These are phyloP conservation scores for Colletotrichum limetticola DNA, from an alignment of 2,329 filamentous ascomycete species.

Conservation along the genomic window DNA sequence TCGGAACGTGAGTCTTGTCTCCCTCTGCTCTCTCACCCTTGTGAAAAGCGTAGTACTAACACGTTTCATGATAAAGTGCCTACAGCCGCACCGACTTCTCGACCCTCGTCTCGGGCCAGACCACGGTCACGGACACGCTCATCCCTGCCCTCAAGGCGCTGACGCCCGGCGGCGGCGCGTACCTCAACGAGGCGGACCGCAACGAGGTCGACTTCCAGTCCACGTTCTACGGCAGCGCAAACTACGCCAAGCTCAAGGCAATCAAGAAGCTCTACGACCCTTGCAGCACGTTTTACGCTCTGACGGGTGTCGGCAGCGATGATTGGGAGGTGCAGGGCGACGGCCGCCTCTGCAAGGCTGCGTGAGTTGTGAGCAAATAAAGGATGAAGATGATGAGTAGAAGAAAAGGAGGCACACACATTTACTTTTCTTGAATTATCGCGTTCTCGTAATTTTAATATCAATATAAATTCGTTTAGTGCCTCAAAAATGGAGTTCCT, in stretches of 20 bases:
- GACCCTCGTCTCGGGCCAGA: conserved; percentile 15
- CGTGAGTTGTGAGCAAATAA: background rate
- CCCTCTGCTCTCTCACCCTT: too few relatives aligned
- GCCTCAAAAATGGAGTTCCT: background rate
- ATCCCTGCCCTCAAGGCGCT: conserved; percentile 17
- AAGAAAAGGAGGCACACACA: background rate
- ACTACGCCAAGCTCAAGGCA: conserved; percentile 51
- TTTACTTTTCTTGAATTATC: background rate
- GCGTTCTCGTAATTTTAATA: background rate
- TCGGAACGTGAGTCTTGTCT: conserved; percentile 27
- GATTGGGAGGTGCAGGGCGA: conserved; percentile 51
- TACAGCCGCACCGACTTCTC: conserved; percentile 29
- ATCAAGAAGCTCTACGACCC: conserved; percentile 63
- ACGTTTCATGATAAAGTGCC: background rate
- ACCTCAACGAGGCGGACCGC: conserved; percentile 63
- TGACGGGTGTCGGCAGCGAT: conserved; percentile 61
- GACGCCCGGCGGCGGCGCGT: conserved; percentile 55
- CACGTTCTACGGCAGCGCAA: conserved; percentile 55
- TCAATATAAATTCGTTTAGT: background rate
- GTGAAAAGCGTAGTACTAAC: too few relatives aligned
- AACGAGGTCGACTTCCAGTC: conserved; percentile 55
- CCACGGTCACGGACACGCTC: conserved; percentile 15
- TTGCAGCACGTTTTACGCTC: conserved; percentile 58
- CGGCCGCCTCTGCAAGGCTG: conserved; percentile 35
- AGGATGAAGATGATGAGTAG: background rate